These are phyloP conservation scores for Fusarium sp. DNA, from an alignment of 2,329 filamentous ascomycete genomes.

Conservation along the genomic window DNA sequence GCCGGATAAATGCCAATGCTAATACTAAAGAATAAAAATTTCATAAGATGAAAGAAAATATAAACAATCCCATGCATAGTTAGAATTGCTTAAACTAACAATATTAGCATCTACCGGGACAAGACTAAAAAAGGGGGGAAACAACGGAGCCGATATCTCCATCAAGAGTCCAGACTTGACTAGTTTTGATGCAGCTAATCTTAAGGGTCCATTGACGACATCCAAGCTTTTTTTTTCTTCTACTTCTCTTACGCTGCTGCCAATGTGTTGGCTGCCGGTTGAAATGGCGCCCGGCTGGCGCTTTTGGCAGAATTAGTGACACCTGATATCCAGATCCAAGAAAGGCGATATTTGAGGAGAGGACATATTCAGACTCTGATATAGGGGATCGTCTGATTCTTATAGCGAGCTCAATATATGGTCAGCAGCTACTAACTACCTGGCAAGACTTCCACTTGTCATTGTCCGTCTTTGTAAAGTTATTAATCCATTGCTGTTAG, in stretches of 20 bases:
- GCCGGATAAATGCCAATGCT: neutral
- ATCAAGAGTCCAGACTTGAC: conserved; percentile 22
- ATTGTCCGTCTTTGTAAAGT: neutral
- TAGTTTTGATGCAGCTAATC: conserved; percentile 17
- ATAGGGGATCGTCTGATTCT: neutral
- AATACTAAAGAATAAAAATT: neutral
- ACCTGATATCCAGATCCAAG: neutral
- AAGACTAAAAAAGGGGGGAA: neutral
- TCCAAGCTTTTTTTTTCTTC: conserved; percentile 16
- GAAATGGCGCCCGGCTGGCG: neutral
- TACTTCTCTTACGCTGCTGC: neutral
- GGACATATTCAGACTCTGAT: neutral
- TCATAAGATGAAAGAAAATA: neutral
- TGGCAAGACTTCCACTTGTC: neutral
- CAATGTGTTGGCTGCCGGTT: neutral
- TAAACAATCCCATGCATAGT: neutral
- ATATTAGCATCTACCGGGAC: neutral
- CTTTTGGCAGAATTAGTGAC: conserved; percentile 1
- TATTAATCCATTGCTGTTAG: neutral
- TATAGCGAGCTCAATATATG: neutral
- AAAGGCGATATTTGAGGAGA: neutral
- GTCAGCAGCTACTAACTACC: neutral
- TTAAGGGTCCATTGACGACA: conserved; percentile 28
- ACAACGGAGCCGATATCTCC: conserved; percentile 2
- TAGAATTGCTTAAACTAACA: neutral